phyloP scores from a whole-genome alignment of 345 rosid species.

The Ricinus communis region DNA sequence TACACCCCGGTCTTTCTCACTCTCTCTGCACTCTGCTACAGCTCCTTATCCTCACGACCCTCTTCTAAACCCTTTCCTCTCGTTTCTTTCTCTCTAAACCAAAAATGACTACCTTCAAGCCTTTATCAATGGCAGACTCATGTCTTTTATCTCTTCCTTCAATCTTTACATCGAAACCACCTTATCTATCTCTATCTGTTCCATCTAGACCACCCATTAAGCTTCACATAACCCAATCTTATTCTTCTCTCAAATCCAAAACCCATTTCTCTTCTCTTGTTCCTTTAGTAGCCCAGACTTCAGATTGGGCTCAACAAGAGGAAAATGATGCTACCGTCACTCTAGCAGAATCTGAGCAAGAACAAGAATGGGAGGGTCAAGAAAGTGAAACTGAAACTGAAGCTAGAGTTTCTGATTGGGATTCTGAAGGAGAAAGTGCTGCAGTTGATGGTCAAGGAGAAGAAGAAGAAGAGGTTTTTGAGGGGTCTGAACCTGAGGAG shows the following conservation, averaged over 20 bases:
- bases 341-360: conserved; percentile 24
- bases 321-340: conserved; percentile 37
- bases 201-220: conserved; percentile 23
- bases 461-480: conserved; percentile 25
- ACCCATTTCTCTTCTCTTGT: conserved; percentile 41
- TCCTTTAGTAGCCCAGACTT: conserved; percentile 56
- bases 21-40: not conserved
- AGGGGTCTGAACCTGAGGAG: conserved; percentile 29
- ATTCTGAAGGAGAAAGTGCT: conserved; percentile 35
- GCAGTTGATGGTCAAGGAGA: conserved; percentile 26
- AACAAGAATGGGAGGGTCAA: conserved; percentile 36
- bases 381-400: conserved; percentile 27
- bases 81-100: not conserved
- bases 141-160: conserved; percentile 50
- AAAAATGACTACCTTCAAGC: conserved; percentile 37
- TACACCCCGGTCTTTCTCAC: not conserved
- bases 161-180: conserved; percentile 34
- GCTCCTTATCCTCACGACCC: conserved; percentile 28
- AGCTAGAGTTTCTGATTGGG: conserved; percentile 37
- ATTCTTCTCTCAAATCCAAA: conserved; percentile 37
- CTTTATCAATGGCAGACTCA: conserved; percentile 60
- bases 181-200: conserved; percentile 32
- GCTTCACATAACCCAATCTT: conserved; percentile 31
- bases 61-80: conserved; percentile 23
- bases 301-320: conserved; percentile 40